Conservation (phyloP, 1,284 basidiomycete genomes). For the Paramarasmius palmivorus region DNA sequence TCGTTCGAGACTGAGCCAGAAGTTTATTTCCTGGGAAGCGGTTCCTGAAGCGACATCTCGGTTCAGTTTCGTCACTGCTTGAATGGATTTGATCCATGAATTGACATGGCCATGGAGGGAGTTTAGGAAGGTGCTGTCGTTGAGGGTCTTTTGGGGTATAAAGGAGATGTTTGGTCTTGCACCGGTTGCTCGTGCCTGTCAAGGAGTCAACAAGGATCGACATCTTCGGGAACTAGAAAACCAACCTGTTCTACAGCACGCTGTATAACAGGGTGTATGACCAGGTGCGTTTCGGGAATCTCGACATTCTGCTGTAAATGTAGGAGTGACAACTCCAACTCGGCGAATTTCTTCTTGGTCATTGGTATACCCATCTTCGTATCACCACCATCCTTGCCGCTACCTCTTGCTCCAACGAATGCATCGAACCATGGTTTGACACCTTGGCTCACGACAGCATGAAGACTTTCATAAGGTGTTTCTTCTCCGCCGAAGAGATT, state of each 20-base stretch:
- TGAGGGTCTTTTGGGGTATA: conserved; percentile 73
- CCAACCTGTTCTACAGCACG: conserved; percentile 78
- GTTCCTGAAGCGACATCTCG: conserved; percentile 95
- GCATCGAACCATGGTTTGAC: conserved; percentile 99
- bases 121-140: conserved; percentile 92
- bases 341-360: conserved; percentile 99
- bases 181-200: conserved; percentile 55
- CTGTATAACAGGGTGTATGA: conserved; percentile 90
- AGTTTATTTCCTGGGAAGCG: conserved; percentile 98
- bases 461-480: conserved; percentile 93
- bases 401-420: conserved; percentile 80
- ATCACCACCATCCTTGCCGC: conserved; percentile 76
- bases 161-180: conserved; percentile 75
- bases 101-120: conserved; percentile 94
- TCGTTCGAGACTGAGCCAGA: conserved; percentile 94
- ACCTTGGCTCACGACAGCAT: conserved; percentile 94
- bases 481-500: conserved; percentile 92
- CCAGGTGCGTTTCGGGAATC: conserved; percentile 94
- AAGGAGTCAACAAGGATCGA: background rate
- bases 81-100: conserved; percentile 97
- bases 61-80: conserved; percentile 91
- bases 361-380: conserved; percentile 96
- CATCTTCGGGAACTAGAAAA: conserved; percentile 14
- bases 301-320: conserved; percentile 99
- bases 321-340: conserved; percentile 93